These are phyloP conservation scores for Candida piceae DNA, from an alignment of 805 yeast genomes.

Conservation along the genomic window DNA sequence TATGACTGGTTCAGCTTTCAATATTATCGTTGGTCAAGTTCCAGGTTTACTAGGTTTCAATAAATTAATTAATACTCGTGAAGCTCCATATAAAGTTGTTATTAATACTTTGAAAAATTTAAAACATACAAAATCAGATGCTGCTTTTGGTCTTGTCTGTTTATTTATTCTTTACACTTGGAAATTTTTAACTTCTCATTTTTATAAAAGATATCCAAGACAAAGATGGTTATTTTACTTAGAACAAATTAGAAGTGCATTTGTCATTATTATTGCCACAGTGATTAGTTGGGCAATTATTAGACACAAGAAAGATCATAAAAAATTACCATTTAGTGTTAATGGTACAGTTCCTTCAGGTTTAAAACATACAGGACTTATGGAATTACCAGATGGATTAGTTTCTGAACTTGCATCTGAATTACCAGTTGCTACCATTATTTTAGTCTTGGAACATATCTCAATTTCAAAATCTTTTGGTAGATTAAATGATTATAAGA, in stretches of 20 bases:
- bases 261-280: conserved; percentile 77
- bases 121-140: conserved; percentile 65
- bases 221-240: conserved; percentile 60
- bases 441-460: conserved; percentile 83
- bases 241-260: conserved; percentile 74
- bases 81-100: conserved; percentile 62
- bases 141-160: conserved; percentile 82
- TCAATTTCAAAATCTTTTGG: conserved; percentile 94
- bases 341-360: conserved; percentile 83
- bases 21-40: conserved; percentile 77
- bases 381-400: conserved; percentile 58
- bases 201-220: conserved; percentile 61
- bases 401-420: conserved; percentile 62
- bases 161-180: conserved; percentile 66
- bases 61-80: conserved; percentile 65
- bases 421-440: conserved; percentile 79
- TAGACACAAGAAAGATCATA: conserved; percentile 31
- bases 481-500: conserved; percentile 83
- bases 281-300: conserved; percentile 76
- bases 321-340: conserved; percentile 45
- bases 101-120: conserved; percentile 69
- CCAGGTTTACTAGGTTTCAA: conserved; percentile 80
- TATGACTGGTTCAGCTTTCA: conserved; percentile 91
- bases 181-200: conserved; percentile 58
- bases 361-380: conserved; percentile 67